A percentile compares a stretch with the other conserved stretches of the same genome.
Evolutionary conservation across 176 grass and related monocot genomes (phyloP).

Genomic region (barley (Hordeum vulgare)): DNA sequence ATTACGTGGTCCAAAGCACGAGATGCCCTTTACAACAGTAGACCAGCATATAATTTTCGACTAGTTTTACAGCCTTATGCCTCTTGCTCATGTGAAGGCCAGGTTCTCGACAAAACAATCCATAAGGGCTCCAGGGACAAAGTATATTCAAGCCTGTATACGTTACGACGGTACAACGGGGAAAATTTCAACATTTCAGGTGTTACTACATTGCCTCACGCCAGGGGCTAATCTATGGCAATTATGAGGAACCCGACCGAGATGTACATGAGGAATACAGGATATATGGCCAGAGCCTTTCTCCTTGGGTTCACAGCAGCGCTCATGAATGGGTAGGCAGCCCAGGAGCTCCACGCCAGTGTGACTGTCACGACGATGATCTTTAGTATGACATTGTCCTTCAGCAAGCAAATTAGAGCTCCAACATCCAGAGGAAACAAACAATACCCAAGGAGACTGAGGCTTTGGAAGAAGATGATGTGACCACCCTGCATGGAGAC

Average conservation of each 20-base stretch:
- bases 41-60: conserved; percentile 30
- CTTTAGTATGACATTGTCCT: conserved; percentile 87
- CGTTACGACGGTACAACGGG: conserved; percentile 19
- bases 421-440: conserved; percentile 90
- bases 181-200: conserved; percentile 15
- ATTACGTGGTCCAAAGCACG: conserved; percentile 11
- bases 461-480: conserved; percentile 98
- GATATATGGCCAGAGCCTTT: conserved; percentile 90
- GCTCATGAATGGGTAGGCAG: conserved; percentile 99
- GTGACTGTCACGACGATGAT: conserved; percentile 69
- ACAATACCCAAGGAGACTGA: conserved; percentile 96
- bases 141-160: conserved; percentile 27
- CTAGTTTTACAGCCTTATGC: conserved; percentile 38
- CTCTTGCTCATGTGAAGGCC: conserved; percentile 5
- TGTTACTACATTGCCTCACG: conserved; percentile 17
- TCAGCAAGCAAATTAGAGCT: conserved; percentile 82
- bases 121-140: background rate
- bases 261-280: conserved; percentile 96
- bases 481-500: conserved; percentile 69
- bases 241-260: conserved; percentile 96
- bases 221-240: conserved; percentile 61
- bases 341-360: conserved; percentile 97
- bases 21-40: conserved; percentile 37
- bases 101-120: conserved; percentile 25
- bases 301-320: conserved; percentile 91